phyloP scores from a whole-genome alignment of 2,329 filamentous ascomycete species.

The Ophiobolus disseminans region DNA sequence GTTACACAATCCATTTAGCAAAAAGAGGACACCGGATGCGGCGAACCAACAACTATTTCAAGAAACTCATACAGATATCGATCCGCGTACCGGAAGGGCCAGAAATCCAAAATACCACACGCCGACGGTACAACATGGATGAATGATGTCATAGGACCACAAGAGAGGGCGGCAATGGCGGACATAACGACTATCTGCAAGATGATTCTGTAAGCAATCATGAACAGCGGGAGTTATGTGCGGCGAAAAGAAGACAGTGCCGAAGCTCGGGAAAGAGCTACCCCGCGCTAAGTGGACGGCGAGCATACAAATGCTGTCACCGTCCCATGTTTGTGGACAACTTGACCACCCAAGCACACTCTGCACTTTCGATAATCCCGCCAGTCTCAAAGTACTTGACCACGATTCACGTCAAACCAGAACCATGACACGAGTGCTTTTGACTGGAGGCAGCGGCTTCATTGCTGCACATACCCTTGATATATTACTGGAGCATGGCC shows the following conservation, averaged over 20 bases:
- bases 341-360: not conserved
- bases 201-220: constrained; percentile 15
- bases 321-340: not conserved
- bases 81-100: constrained; percentile 6
- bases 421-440: constrained; percentile 49
- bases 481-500: constrained; percentile 62
- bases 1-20: constrained; percentile 21
- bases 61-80: constrained; percentile 8
- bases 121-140: constrained; percentile 13
- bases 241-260: constrained; percentile 12
- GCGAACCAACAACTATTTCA: constrained; percentile 23
- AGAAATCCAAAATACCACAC: constrained; percentile 10
- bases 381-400: too few relatives aligned
- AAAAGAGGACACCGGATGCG: constrained; percentile 15
- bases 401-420: not conserved
- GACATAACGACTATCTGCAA: constrained; percentile 12
- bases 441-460: constrained; percentile 66
- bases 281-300: constrained; percentile 21
- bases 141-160: constrained; percentile 17
- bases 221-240: constrained; percentile 4
- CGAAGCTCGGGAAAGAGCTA: constrained; percentile 17
- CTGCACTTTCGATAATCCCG: too few relatives aligned
- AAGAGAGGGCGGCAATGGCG: constrained; percentile 3
- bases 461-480: constrained; percentile 71
- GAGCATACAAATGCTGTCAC: constrained; percentile 17